These are phyloP conservation scores for Prunus campanulata DNA, from an alignment of 306 rosid genomes.

Conservation along the genomic window DNA sequence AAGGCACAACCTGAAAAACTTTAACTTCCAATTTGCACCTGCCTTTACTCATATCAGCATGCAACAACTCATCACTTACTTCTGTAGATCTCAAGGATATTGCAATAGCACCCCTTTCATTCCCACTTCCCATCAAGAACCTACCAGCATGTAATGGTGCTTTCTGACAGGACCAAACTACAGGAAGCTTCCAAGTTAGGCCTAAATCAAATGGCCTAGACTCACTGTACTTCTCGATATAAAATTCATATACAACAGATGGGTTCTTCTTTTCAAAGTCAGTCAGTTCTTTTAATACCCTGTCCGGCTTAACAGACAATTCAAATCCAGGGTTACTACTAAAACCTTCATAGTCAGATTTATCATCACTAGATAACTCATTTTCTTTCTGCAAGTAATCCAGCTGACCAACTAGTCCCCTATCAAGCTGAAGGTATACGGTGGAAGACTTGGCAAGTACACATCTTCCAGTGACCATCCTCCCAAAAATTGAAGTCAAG, in stretches of 20 bases:
- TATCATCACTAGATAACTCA: constrained; percentile 26
- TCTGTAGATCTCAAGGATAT: constrained; percentile 72
- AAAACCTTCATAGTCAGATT: constrained; percentile 37
- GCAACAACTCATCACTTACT: constrained; percentile 35
- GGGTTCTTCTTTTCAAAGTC: constrained; percentile 25
- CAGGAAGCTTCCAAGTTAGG: constrained; percentile 72
- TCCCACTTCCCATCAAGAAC: constrained; percentile 90
- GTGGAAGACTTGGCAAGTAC: constrained; percentile 75
- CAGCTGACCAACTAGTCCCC: constrained; percentile 53
- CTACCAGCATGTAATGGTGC: constrained; percentile 82
- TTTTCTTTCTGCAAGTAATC: constrained; percentile 47
- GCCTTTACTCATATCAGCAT: constrained; percentile 34
- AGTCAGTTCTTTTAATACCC: constrained; percentile 52
- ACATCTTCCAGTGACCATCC: constrained; percentile 67
- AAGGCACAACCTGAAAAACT: constrained; percentile 94
- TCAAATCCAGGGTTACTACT: constrained; percentile 56
- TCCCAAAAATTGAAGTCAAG: constrained; percentile 78
- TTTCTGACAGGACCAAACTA: constrained; percentile 70
- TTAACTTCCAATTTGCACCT: constrained; percentile 67
- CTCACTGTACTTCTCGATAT: constrained; percentile 46
- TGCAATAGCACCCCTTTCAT: constrained; percentile 94
- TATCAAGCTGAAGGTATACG: constrained; percentile 72
- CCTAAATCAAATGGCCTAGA: constrained; percentile 69
- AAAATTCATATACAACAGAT: constrained; percentile 63
- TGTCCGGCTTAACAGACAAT: constrained; percentile 65